Percentiles rank a stretch among this genome's conserved stretches.
Evolutionary conservation across 1,284 basidiomycete genomes (phyloP).

Genomic region (Fomitopsis pinicola): DNA sequence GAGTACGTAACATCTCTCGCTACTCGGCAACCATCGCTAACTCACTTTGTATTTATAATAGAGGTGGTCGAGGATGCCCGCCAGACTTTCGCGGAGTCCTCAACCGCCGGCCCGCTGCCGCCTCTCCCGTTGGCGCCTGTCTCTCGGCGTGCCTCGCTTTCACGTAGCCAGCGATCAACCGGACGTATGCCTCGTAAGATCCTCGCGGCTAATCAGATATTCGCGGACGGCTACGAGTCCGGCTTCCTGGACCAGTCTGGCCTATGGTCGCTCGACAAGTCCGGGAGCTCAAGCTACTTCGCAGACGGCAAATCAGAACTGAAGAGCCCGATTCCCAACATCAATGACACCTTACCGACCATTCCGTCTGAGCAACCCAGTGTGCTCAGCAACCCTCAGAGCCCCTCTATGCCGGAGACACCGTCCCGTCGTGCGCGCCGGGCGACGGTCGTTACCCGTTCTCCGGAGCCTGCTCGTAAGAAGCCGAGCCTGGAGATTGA

Average conservation of each 20-base stretch:
- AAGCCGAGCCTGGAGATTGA: constrained; percentile 30
- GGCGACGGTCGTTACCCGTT: constrained; percentile 60
- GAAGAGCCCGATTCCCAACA: constrained; percentile 8
- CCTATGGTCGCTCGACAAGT: neutral
- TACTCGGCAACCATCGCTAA: constrained; percentile 3
- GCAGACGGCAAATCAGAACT: neutral
- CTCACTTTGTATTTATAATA: constrained; percentile 24
- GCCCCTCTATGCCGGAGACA: constrained; percentile 19
- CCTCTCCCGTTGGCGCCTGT: constrained; percentile 57
- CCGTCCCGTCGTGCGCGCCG: constrained; percentile 42
- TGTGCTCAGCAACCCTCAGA: constrained; percentile 7
- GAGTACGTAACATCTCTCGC: constrained; percentile 43
- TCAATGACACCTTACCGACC: constrained; percentile 18
- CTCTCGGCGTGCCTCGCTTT: constrained; percentile 42
- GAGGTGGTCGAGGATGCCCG: constrained; percentile 74
- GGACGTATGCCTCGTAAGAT: constrained; percentile 51
- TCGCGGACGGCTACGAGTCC: constrained; percentile 42
- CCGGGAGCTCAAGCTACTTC: neutral
- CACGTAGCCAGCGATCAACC: constrained; percentile 38
- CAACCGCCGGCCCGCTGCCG: constrained; percentile 39
- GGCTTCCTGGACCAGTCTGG: constrained; percentile 30
- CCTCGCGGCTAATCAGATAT: constrained; percentile 68
- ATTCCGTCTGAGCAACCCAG: constrained; percentile 26
- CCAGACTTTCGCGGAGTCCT: constrained; percentile 60
- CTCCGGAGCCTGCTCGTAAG: constrained; percentile 39